Base-by-base conservation (phyloP, 78 protist species). In the Dictyostelium brefeldianum region DNA sequence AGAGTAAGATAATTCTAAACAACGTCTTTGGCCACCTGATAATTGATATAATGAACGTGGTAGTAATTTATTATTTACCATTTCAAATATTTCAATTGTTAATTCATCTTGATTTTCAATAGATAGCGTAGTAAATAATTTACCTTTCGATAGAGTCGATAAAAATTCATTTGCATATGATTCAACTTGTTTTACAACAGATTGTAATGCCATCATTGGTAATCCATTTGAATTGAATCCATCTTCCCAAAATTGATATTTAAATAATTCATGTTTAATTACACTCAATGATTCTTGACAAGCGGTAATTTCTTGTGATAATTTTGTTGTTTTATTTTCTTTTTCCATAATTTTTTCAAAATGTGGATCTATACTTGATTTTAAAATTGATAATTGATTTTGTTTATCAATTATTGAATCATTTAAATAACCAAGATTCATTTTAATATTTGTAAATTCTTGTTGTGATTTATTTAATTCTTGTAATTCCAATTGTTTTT, bases 21-120 rank as follows among this genome's bases (percentile, higher is more conserved):
- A 87, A 22, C 93, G 67, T 87, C 93, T 56, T 64, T 87, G 84
- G 12, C 93, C 93, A 31, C 93, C 93, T 5, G 79, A 64, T 29
- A 87, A 64, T n/a, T 74, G 84, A 27, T 87, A 53, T 7, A 64
- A 77, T 1, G 84, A 77, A 18, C 93, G 11, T 18, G 48, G 48
- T 20, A 41, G 12, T 1, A 75, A 48, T 43, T 77, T 78, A 3
- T 62, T 62, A 25, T 29, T 25, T 25, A 36, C n/a, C n/a, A 87
- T 29, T 78, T 87, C 93, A 17, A 64, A 59, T 5, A 87, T 71
- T 5, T 87, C 85, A 1, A 87, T 46, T 4, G 84, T 27, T n/a
- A 87, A 17, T 17, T 87, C 93, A 31, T 77, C 93, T 6, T 85
- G 46, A 15, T 54, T 56, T 0, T 56, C 53, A 14, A 87, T 41